These are phyloP conservation scores for Camellia lanceoleosa DNA, from an alignment of 148 eudicot genomes.

Conservation along the genomic window DNA sequence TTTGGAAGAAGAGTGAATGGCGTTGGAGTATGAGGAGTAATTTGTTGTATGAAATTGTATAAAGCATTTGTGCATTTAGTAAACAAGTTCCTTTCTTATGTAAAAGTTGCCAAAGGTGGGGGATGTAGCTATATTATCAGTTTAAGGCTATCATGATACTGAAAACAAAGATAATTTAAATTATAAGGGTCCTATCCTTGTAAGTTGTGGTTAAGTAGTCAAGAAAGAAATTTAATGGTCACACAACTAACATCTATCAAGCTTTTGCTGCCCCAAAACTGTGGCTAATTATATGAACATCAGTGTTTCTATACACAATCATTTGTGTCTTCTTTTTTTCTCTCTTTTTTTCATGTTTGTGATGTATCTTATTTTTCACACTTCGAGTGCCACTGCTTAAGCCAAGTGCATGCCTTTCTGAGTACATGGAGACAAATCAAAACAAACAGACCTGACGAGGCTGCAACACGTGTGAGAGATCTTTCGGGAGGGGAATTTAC, in stretches of 20 bases:
- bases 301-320: neutral
- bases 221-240: too few relatives aligned
- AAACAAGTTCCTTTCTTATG: neutral
- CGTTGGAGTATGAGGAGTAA: neutral
- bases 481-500: slow-evolving; percentile 26
- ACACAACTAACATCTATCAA: too few relatives aligned
- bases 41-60: slow-evolving; percentile 8
- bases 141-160: neutral
- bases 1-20: neutral
- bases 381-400: slow-evolving; percentile 25
- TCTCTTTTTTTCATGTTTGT: neutral
- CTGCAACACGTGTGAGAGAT: slow-evolving; percentile 21
- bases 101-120: neutral
- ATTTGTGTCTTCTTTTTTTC: neutral
- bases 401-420: slow-evolving; percentile 18
- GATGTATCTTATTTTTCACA: slow-evolving; percentile 12
- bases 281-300: neutral
- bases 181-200: neutral
- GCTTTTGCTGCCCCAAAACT: too few relatives aligned
- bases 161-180: neutral
- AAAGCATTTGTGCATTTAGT: slow-evolving; percentile 1
- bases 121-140: neutral
- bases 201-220: too few relatives aligned
- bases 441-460: slow-evolving; percentile 34
- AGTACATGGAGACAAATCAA: slow-evolving; percentile 42